Evolutionary conservation across 169 alveolate species (phyloP), one percentile per base, ranked within the genome.

Genomic region (Cyclospora cayetanensis): DNA sequence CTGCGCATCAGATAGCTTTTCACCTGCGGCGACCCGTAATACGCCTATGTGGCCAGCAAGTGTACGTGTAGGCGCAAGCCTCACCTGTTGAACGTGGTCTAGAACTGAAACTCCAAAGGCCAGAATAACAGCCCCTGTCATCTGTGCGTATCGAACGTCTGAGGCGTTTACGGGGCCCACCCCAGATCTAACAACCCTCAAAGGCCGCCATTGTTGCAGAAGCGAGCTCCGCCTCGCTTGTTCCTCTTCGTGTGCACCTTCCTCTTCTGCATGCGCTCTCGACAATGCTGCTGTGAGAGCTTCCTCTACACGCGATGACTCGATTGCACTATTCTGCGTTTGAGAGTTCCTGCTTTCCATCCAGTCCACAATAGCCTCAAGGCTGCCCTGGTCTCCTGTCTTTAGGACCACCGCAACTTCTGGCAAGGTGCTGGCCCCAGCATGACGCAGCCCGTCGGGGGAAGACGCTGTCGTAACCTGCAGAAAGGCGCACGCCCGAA

Each of bases 361-460:
- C 76, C 76, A 82, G 53, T 52, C 43, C 41, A 82, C 34, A 27
- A 82, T 53, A 11, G 90, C 90, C 79, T 82, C 90, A 53, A 82
- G 39, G 70, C 90, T 82, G 41, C 90, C 90, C 63, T 82, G 90
- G 79, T 82, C 90, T 3, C 65, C 90, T 37, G 90, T 79, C 41
- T 82, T 82, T n/a, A 82, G 0, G 39, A 82, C 79, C 22, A 82
- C 31, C 46, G 65, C 90, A 27, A 82, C 65, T 34, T 82, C 76
- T 9, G 90, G 90, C 22, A 82, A 9, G 37, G 1, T 0, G 34
- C 72, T 60, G 72, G 37, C 25, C 37, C 72, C 72, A 1, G 72
- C 18, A 22, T 60, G 72, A 9, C 72, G 72, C 25, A 60, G 72
- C 34, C 25, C 37, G 37, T 60, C 72, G 12, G 72, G 5, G 5